Percentiles rank a stretch among this genome's conserved stretches.
Conservation (phyloP, 148 eudicot genomes). For the Rhododendron williamsianum region DNA sequence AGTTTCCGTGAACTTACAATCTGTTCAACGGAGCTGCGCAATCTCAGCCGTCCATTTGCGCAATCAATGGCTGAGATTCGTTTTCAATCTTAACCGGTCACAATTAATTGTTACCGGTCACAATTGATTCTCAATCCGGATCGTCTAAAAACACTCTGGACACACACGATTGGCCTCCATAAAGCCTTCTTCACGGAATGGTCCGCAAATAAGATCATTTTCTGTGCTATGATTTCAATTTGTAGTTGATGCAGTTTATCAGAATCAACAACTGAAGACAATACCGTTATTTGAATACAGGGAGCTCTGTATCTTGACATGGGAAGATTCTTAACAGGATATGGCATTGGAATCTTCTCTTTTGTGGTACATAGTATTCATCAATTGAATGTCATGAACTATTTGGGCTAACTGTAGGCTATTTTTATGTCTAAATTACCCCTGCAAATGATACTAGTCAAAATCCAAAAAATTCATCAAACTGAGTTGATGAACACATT, state of each 20-base stretch:
- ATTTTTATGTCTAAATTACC: no score
- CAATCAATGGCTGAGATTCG: no score
- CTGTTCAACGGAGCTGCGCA: no score
- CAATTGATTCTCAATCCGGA: no score
- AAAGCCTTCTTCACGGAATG: no score
- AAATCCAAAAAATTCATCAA: not conserved
- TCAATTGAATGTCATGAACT: not conserved
- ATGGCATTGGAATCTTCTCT: conserved; percentile 73
- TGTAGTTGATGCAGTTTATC: not conserved
- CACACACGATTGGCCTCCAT: no score
- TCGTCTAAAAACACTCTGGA: no score
- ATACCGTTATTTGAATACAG: conserved; percentile 21
- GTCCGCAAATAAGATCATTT: no score
- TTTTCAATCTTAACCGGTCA: no score
- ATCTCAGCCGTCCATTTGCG: no score
- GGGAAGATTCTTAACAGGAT: conserved; percentile 73
- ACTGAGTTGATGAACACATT: not conserved
- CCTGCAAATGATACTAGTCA: not conserved
- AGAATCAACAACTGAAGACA: not conserved
- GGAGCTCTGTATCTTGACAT: conserved; percentile 54
- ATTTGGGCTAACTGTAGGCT: not conserved
- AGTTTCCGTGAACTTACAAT: no score
- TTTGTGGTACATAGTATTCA: conserved; percentile 49
- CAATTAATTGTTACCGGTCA: no score
- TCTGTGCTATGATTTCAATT: not conserved